Evolutionary conservation across 352 stramenopile species (phyloP).

Genomic region (Pythium aquatile): DNA sequence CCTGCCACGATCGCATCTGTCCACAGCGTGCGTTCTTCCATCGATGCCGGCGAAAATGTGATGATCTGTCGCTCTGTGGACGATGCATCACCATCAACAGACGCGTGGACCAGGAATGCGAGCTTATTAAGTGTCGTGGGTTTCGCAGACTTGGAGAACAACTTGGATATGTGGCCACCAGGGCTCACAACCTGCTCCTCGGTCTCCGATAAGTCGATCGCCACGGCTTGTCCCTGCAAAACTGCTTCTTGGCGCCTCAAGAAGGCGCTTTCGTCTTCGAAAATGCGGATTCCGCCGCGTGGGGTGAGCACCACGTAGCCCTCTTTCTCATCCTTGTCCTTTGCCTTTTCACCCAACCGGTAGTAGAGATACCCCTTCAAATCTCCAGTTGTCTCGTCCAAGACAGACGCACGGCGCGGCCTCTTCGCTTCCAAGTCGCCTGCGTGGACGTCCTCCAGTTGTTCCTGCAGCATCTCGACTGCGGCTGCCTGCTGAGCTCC

Average conservation of each 20-base stretch:
- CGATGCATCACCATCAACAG: neutral
- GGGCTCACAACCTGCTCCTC: neutral
- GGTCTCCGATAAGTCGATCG: constrained; percentile 25
- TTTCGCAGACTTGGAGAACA: constrained; percentile 11
- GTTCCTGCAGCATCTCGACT: constrained; percentile 54
- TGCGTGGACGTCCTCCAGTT: constrained; percentile 35
- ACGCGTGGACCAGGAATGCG: constrained; percentile 6
- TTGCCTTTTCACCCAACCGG: neutral
- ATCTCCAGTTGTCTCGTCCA: constrained; percentile 24
- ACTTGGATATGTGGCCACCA: constrained; percentile 10
- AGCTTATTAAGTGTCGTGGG: neutral
- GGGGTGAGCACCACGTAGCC: constrained; percentile 38
- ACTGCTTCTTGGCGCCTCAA: constrained; percentile 24
- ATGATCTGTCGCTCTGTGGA: constrained; percentile 19
- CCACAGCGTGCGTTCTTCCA: constrained; percentile 44
- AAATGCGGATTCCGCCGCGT: constrained; percentile 38
- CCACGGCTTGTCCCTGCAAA: constrained; percentile 33
- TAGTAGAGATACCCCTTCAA: constrained; percentile 26
- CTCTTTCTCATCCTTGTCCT: constrained; percentile 10
- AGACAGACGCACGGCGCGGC: constrained; percentile 7
- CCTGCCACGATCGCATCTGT: constrained; percentile 33
- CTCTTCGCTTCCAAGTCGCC: neutral
- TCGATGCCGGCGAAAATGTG: constrained; percentile 35
- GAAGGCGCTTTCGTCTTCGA: constrained; percentile 44
- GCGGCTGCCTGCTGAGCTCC: constrained; percentile 48